Evolutionary conservation across 108 stramenopile species (phyloP), one percentile per base, ranked within the genome.

Genomic region (Heterococcus sp.): DNA sequence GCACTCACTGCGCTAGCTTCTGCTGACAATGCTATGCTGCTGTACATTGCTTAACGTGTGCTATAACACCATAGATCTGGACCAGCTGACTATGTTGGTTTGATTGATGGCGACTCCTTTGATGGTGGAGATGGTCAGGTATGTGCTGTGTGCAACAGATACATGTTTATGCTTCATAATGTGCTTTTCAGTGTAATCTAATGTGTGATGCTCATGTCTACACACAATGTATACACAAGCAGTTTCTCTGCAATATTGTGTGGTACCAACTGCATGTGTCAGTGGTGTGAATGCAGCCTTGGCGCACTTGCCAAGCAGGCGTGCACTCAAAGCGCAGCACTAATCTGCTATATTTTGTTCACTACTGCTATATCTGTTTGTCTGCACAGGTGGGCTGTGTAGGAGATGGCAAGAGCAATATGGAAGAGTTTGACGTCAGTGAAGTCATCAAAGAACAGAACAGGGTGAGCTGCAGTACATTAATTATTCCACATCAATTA

Each of bases 371-470:
- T 58, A 8, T 58, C 46, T 58, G 46, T 58, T 8, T 58, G 11
- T 71, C 72, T 71, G 79, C 71, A 2, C 79, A 81, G 40, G 79
- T 81, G 26, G 79, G 79, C 34, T 40, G 39, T 33, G 79, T 81
- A 30, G 79, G 79, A 39, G 79, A 81, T 63, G 79, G 79, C 72
- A 66, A 81, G 0, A 81, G 73, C 29, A 66, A 63, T n/a, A 69
- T 81, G 79, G 72, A 81, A 28, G 35, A 73, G 30, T 81, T 81
- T 35, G 79, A 81, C 71, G 31, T 21, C 11, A 38, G 35, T 31
- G 39, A 63, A 5, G 79, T 73, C 58, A 34, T 28, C 33, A 27
- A 8, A 2, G 67, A n/a, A 0, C 35, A 26, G 14, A 58, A 21
- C 46, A 8, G 46, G 14, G 46, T 58, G 21, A 8, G 14, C 21